phyloP scores from a whole-genome alignment of 495 filamentous ascomycete genomes.

The Tuber microsphaerosporum region DNA sequence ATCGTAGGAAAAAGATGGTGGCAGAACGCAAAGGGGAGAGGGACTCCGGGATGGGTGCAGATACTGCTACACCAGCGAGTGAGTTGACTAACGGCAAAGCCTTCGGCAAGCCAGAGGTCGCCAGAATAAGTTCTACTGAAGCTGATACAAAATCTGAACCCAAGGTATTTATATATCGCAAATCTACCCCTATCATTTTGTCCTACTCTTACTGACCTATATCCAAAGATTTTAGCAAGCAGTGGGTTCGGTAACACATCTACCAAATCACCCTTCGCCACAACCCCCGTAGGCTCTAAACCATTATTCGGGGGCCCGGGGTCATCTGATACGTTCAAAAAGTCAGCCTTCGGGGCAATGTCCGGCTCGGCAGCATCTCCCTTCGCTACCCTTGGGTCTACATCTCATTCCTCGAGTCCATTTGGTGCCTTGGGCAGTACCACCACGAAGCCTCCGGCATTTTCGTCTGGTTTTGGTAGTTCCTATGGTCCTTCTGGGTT shows the following conservation, averaged over 20 bases:
- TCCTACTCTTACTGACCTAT: background rate
- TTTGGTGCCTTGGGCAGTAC: constrained; percentile 30
- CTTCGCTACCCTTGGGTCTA: constrained; percentile 28
- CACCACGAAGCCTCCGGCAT: constrained; percentile 26
- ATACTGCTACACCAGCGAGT: background rate
- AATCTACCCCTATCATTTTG: background rate
- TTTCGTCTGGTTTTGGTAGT: constrained; percentile 22
- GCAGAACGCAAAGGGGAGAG: constrained; percentile 34
- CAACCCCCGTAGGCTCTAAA: constrained; percentile 23
- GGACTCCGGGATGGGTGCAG: constrained; percentile 5
- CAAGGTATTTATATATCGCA: background rate
- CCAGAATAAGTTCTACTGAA: background rate
- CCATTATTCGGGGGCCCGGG: constrained; percentile 37
- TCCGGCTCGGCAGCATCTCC: constrained; percentile 34
- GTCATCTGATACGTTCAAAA: constrained; percentile 46
- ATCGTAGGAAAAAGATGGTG: constrained; percentile 35
- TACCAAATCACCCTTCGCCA: constrained; percentile 39
- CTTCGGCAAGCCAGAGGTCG: background rate
- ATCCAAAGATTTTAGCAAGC: constrained; percentile 25
- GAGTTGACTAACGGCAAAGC: constrained; percentile 26
- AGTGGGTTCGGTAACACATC: constrained; percentile 41
- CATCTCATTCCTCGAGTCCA: constrained; percentile 24
- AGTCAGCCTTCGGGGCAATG: constrained; percentile 50
- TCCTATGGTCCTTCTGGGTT: constrained; percentile 35
- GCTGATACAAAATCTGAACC: background rate